Percentiles rank a stretch among this genome's conserved stretches.
These are phyloP conservation scores for Fomes fomentarius DNA, from an alignment of 1,284 basidiomycete species.

Conservation along the genomic window DNA sequence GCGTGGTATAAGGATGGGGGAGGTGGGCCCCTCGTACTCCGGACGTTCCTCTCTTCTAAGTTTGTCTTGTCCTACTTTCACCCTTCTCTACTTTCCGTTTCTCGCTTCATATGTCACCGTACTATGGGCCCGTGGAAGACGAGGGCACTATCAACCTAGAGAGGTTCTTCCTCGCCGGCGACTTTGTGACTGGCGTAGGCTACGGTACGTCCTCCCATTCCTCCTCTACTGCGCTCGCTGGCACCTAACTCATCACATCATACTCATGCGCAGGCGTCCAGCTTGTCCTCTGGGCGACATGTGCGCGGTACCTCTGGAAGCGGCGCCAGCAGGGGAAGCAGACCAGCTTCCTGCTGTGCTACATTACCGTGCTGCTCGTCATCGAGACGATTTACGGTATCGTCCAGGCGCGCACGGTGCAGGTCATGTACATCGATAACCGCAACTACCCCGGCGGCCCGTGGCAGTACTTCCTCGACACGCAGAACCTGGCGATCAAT, in stretches of 20 bases:
- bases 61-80: too few relatives aligned
- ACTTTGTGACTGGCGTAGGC: conserved; percentile 15
- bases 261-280: conserved; percentile 37
- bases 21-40: too few relatives aligned
- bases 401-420: conserved; percentile 33
- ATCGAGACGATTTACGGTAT: conserved; percentile 42
- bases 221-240: background rate
- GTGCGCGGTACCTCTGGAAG: conserved; percentile 42
- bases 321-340: conserved; percentile 31
- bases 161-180: conserved; percentile 19
- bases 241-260: too few relatives aligned
- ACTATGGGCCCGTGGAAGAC: conserved; percentile 7
- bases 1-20: too few relatives aligned
- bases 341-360: conserved; percentile 38
- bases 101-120: background rate
- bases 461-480: conserved; percentile 43
- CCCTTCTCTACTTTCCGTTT: background rate
- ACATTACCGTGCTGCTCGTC: conserved; percentile 41
- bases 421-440: conserved; percentile 46
- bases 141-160: conserved; percentile 6
- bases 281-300: conserved; percentile 40
- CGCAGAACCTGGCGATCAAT: conserved; percentile 37
- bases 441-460: conserved; percentile 43
- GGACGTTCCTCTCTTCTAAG: too few relatives aligned
- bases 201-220: conserved; percentile 12